These are phyloP conservation scores for Sordaria brevicollis DNA, from an alignment of 495 filamentous ascomycete genomes.

Conservation along the genomic window DNA sequence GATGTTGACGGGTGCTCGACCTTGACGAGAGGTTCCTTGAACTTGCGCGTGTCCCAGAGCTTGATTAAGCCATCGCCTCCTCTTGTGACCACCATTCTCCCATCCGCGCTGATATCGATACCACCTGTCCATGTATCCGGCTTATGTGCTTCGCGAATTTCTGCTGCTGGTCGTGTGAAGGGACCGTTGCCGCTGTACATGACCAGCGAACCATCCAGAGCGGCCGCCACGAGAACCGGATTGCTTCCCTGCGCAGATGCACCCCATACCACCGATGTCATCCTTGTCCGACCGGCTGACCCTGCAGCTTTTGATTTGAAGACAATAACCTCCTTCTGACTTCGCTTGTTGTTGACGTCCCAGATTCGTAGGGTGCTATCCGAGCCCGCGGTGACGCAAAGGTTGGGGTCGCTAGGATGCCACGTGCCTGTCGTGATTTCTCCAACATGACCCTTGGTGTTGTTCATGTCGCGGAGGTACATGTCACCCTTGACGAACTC, in stretches of 20 bases:
- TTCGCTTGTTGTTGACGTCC: constrained; percentile 80
- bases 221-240: constrained; percentile 75
- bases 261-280: constrained; percentile 92
- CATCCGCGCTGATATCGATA: constrained; percentile 84
- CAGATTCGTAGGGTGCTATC: constrained; percentile 94
- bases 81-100: constrained; percentile 75
- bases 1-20: constrained; percentile 76
- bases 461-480: constrained; percentile 92
- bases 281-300: constrained; percentile 80
- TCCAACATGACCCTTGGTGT: constrained; percentile 91
- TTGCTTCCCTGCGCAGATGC: constrained; percentile 61
- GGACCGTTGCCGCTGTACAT: constrained; percentile 89
- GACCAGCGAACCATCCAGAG: constrained; percentile 80
- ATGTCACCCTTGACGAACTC: constrained; percentile 96
- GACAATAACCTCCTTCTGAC: constrained; percentile 86
- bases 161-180: constrained; percentile 72
- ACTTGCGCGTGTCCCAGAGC: constrained; percentile 94
- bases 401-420: constrained; percentile 72
- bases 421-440: constrained; percentile 81
- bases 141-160: constrained; percentile 76
- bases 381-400: constrained; percentile 81
- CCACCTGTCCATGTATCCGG: constrained; percentile 86
- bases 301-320: constrained; percentile 83
- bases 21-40: constrained; percentile 75
- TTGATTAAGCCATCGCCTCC: constrained; percentile 78